A percentile compares a stretch with the other conserved stretches of the same genome.
These are phyloP conservation scores for Candida stauntonica DNA, from an alignment of 805 yeast species.

Conservation along the genomic window DNA sequence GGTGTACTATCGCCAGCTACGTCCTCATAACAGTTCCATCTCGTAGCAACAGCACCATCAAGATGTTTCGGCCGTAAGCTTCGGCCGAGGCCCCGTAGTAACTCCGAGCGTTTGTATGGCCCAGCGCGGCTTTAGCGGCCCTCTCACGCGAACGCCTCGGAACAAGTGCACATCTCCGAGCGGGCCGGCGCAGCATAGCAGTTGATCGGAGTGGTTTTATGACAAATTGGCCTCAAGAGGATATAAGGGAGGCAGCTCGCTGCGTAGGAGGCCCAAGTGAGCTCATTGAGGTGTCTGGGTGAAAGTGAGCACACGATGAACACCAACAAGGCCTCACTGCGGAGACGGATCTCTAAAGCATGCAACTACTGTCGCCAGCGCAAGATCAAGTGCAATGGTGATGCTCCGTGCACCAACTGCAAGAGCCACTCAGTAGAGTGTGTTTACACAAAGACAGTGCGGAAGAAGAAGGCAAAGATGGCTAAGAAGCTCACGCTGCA, in stretches of 20 bases:
- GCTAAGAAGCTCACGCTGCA: slow-evolving; percentile 21
- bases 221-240: too few species aligned
- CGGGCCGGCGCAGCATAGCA: neutral
- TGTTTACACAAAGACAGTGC: slow-evolving; percentile 44
- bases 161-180: neutral
- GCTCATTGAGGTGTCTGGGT: too few species aligned
- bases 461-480: slow-evolving; percentile 19
- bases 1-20: too few species aligned
- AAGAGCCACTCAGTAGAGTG: slow-evolving; percentile 81
- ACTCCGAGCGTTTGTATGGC: neutral
- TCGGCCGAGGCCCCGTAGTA: neutral
- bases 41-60: too few species aligned
- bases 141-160: too few species aligned
- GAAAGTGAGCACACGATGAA: too few species aligned
- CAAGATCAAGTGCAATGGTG: slow-evolving; percentile 38
- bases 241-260: too few species aligned
- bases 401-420: slow-evolving; percentile 65
- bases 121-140: too few species aligned
- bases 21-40: too few species aligned
- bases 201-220: too few species aligned
- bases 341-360: slow-evolving; percentile 35
- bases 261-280: too few species aligned
- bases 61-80: slow-evolving; percentile 1
- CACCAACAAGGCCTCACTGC: neutral
- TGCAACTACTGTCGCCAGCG: slow-evolving; percentile 40